Percentiles rank a stretch among this genome's conserved stretches.
Conservation (phyloP, 208 protist genomes). For the Novymonas esmeraldas region DNA sequence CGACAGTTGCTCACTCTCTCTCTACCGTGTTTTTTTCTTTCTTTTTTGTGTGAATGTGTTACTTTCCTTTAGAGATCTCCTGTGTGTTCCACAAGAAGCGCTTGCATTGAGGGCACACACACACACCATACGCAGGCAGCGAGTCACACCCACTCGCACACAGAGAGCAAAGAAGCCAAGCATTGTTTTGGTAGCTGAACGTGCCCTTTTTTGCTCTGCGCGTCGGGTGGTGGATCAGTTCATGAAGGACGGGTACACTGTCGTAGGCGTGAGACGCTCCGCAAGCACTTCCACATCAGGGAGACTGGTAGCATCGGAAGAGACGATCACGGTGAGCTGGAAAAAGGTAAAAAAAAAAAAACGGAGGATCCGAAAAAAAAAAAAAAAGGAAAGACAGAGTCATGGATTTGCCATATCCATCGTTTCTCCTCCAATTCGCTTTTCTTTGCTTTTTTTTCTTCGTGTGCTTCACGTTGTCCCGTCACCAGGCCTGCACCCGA, state of each 20-base stretch:
- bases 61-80: not conserved
- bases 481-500: not conserved
- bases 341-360: not conserved
- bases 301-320: no score
- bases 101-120: not conserved
- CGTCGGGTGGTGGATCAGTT: not conserved
- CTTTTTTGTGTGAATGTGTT: not conserved
- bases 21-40: not conserved
- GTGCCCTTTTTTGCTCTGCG: not conserved
- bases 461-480: not conserved
- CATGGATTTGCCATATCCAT: not conserved
- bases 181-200: not conserved
- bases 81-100: not conserved
- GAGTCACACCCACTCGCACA: no score
- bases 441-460: slow-evolving; percentile 3
- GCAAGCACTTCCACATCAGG: not conserved
- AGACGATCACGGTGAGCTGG: no score
- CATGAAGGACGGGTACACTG: not conserved
- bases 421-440: not conserved
- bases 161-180: not conserved
- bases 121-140: not conserved
- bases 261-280: not conserved
- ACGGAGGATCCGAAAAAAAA: not conserved
- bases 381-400: slow-evolving; percentile 2
- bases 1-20: not conserved